Percentiles rank a stretch among this genome's conserved stretches.
phyloP scores from a whole-genome alignment of 192 early-diverging fungal genomes.

The Linnemannia zychae region DNA sequence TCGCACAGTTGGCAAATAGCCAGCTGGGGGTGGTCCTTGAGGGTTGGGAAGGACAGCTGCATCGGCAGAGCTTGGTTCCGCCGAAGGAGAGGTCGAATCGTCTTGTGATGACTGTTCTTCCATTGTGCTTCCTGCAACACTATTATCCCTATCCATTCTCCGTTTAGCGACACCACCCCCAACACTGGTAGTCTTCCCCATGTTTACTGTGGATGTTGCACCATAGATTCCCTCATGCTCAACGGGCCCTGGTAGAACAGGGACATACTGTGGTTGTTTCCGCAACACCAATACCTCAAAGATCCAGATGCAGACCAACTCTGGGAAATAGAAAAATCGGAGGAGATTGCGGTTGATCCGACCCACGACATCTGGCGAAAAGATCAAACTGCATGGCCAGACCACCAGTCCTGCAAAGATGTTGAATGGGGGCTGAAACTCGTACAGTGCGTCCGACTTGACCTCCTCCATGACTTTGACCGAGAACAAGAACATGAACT shows the following conservation, averaged over 20 bases:
- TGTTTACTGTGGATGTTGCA: background rate
- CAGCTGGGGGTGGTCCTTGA: background rate
- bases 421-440: slow-evolving; percentile 61
- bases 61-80: background rate
- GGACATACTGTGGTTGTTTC: slow-evolving; percentile 25
- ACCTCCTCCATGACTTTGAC: slow-evolving; percentile 62
- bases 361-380: slow-evolving; percentile 27
- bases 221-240: slow-evolving; percentile 22
- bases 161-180: slow-evolving; percentile 30
- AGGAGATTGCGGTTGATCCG: slow-evolving; percentile 52
- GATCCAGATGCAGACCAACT: slow-evolving; percentile 52
- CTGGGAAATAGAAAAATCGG: slow-evolving; percentile 50
- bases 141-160: slow-evolving; percentile 8
- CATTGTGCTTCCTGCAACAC: background rate
- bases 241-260: slow-evolving; percentile 25
- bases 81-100: slow-evolving; percentile 1
- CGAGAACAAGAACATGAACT: slow-evolving; percentile 59
- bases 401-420: slow-evolving; percentile 46
- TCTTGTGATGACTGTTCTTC: slow-evolving; percentile 2
- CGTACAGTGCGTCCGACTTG: slow-evolving; percentile 56
- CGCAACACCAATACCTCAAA: slow-evolving; percentile 43
- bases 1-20: background rate
- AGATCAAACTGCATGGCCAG: slow-evolving; percentile 39
- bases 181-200: background rate
- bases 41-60: background rate